Percentiles rank a stretch among this genome's conserved stretches.
These are phyloP conservation scores for Ogataea wickerhamii DNA, from an alignment of 805 yeast species.

Conservation along the genomic window DNA sequence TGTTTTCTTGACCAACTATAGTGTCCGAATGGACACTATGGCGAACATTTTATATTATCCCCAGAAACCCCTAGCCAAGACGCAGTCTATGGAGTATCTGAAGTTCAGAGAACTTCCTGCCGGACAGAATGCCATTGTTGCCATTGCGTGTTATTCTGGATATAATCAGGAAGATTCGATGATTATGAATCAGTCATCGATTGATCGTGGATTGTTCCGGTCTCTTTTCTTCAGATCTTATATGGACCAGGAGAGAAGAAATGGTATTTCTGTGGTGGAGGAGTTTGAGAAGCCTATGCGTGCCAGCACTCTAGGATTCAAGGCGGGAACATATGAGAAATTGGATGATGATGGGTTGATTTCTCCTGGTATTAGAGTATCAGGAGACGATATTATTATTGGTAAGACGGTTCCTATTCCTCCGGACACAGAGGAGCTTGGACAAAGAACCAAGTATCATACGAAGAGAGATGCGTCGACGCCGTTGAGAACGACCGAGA, in stretches of 20 bases:
- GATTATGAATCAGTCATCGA: conserved; percentile 98
- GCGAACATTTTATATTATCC: conserved; percentile 97
- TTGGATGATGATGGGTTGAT: conserved; percentile 97
- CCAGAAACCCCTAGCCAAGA: conserved; percentile 96
- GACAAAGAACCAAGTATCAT: conserved; percentile 97
- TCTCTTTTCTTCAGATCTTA: conserved; percentile 94
- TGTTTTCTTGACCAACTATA: conserved; percentile 90
- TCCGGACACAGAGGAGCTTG: conserved; percentile 98
- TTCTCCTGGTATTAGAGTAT: conserved; percentile 97
- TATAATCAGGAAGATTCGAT: conserved; percentile 99
- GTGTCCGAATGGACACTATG: conserved; percentile 99
- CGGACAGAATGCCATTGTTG: conserved; percentile 98
- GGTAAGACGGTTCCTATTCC: conserved; percentile 99
- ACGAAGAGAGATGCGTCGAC: conserved; percentile 99
- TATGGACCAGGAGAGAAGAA: conserved; percentile 98
- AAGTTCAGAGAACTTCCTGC: conserved; percentile 98
- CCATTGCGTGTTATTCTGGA: conserved; percentile 97
- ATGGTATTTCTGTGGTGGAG: conserved; percentile 97
- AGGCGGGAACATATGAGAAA: conserved; percentile 97
- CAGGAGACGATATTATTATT: conserved; percentile 97
- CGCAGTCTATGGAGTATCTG: conserved; percentile 95
- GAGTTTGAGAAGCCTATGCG: conserved; percentile 97
- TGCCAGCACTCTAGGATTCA: conserved; percentile 89
- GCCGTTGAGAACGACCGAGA: conserved; percentile 93
- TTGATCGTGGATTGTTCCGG: conserved; percentile 94